Base-by-base conservation (phyloP, 139 green algal species). In the Astrephomene gubernaculifera region DNA sequence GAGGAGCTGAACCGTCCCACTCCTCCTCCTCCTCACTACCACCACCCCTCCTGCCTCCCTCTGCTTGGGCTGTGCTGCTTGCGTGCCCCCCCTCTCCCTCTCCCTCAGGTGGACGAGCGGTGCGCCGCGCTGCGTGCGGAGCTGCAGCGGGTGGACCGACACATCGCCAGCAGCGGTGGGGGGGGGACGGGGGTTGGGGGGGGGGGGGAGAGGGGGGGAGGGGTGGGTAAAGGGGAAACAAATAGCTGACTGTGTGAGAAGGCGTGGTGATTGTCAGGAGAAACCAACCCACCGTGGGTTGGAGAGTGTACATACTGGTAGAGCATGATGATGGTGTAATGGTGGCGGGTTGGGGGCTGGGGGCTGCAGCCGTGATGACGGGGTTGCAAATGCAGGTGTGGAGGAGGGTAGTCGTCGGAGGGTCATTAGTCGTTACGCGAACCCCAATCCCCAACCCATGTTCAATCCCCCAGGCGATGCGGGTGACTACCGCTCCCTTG, bases 101-200 rank as follows among this genome's bases (percentile, higher is more conserved):
- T 2, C 2, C 43, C 14, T 6, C 60, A 83, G 76, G 76, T 72
- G 4, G 76, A 83, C 60, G 39, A 33, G 60, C 76, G 60, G 25
- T 83, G 76, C 76, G 31, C 17, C 0, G n/a, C 8, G 36, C 76
- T 83, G 17, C 60, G 64, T 6, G 4, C 31, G 29, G 76, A 83
- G 39, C 25, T 83, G 6, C 39, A 72, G n/a, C 76, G 54, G 4
- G 76, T 72, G 76, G 76, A 83, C 60, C 43, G 25, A 0, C 53
- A 39, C 36, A 44, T 83, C 17, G 9, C 12, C 8, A 61, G 17
- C 39, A 57, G 38, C n/a, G 76, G 76, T 71, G 57, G 17, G 49
- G 12, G 17, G 12, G 12, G 49, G 49, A 12, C 49, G 49, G 12
- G 12, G 49, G 12, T 57, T 57, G 49, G 12, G 49, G 17, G 12